phyloP scores from a whole-genome alignment of 208 protist genomes.

The Wallacemonas sp. region DNA sequence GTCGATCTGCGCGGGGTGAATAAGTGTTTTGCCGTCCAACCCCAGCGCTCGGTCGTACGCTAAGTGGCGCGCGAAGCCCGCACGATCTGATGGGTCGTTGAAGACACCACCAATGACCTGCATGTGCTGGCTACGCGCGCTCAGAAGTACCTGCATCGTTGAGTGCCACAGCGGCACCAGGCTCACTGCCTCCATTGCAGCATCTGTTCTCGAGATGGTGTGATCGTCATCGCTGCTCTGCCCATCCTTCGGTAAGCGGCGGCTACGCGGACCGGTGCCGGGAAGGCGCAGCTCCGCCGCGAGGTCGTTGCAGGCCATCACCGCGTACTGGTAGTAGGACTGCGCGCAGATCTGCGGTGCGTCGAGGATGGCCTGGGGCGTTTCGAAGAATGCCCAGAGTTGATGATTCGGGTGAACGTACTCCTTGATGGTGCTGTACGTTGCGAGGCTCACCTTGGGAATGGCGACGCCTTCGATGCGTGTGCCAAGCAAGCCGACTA shows the following conservation, averaged over 20 bases:
- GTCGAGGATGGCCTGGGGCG: constrained; percentile 62
- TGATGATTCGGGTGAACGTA: constrained; percentile 74
- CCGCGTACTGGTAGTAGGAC: constrained; percentile 60
- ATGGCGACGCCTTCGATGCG: constrained; percentile 77
- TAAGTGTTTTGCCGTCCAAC: constrained; percentile 77
- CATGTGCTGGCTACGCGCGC: constrained; percentile 65
- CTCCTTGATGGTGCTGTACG: constrained; percentile 46
- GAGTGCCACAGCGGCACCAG: constrained; percentile 51
- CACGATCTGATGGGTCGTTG: constrained; percentile 65
- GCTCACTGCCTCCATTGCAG: constrained; percentile 12
- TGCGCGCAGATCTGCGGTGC: constrained; percentile 63
- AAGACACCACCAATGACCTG: constrained; percentile 72
- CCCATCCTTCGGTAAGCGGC: background rate
- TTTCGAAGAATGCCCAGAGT: constrained; percentile 86
- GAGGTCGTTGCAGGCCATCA: constrained; percentile 72
- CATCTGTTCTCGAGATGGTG: background rate
- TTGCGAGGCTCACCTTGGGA: constrained; percentile 52
- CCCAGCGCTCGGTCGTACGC: constrained; percentile 57
- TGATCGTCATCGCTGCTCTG: no score
- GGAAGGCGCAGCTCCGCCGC: constrained; percentile 46
- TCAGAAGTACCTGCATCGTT: constrained; percentile 56
- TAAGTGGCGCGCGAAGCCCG: constrained; percentile 59
- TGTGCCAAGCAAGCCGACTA: constrained; percentile 60
- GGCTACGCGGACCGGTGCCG: background rate
- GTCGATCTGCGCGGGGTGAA: constrained; percentile 65